Percentiles rank a stretch among this genome's conserved stretches.
phyloP scores from a whole-genome alignment of 352 stramenopile genomes.

The Phytophthora sansomeana region DNA sequence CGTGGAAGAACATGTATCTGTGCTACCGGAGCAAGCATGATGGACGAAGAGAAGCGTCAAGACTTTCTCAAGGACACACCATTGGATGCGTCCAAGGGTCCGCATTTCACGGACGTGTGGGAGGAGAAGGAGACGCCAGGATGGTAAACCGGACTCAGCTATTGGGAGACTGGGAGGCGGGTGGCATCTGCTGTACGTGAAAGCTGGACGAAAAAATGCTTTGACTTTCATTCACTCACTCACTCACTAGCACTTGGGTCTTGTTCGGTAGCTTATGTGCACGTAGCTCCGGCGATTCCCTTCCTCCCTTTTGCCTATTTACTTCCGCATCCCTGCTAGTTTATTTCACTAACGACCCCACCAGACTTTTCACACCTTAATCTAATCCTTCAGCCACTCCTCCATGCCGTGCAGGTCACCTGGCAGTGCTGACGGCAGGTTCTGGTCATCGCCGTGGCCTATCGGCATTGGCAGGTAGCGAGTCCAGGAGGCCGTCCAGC shows the following conservation, averaged over 20 bases:
- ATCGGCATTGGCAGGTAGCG: slow-evolving; percentile 78
- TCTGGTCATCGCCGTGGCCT: slow-evolving; percentile 54
- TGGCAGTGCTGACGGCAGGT: slow-evolving; percentile 59
- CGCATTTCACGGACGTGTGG: slow-evolving; percentile 69
- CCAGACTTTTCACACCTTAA: slow-evolving; percentile 25
- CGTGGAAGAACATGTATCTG: slow-evolving; percentile 83
- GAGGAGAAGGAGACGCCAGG: slow-evolving; percentile 70
- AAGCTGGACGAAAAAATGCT: slow-evolving; percentile 14
- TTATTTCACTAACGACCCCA: not conserved
- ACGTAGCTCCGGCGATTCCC: not conserved
- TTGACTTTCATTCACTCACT: slow-evolving; percentile 35
- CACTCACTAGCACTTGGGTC: slow-evolving; percentile 21
- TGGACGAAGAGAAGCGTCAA: slow-evolving; percentile 79
- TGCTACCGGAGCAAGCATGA: slow-evolving; percentile 82
- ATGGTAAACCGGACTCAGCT: slow-evolving; percentile 50
- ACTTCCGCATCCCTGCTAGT: not conserved
- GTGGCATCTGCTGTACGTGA: not conserved
- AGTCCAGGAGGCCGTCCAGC: slow-evolving; percentile 59
- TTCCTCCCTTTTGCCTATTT: not conserved
- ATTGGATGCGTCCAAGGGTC: slow-evolving; percentile 61
- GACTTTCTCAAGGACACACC: slow-evolving; percentile 75
- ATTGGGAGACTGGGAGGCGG: too few species aligned
- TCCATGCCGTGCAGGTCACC: slow-evolving; percentile 83
- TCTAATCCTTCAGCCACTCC: slow-evolving; percentile 83
- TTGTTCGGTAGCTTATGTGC: slow-evolving; percentile 30